Conservation (phyloP, 257 asterid species). For the Vinca minor region DNA sequence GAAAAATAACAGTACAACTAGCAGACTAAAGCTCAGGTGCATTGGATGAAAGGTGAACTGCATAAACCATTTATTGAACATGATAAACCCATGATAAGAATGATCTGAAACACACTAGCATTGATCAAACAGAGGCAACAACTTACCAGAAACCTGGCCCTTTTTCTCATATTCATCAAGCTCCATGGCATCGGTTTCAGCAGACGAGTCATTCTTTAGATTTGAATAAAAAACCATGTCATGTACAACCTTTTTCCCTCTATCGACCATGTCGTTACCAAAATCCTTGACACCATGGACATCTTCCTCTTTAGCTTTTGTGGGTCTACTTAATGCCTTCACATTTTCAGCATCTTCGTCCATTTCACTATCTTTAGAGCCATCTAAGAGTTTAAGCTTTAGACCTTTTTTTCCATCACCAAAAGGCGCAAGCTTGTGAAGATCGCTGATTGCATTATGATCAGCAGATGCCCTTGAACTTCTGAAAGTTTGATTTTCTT, state of each 20-base stretch:
- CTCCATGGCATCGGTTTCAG: conserved; percentile 62
- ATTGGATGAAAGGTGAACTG: neutral
- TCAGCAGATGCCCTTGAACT: conserved; percentile 17
- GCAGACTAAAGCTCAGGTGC: neutral
- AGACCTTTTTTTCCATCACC: conserved; percentile 31
- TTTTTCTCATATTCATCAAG: conserved; percentile 35
- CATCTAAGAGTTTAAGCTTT: conserved; percentile 31
- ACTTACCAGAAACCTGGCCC: conserved; percentile 31
- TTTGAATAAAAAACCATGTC: conserved; percentile 21
- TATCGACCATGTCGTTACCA: neutral
- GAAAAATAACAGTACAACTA: neutral
- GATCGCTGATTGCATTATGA: conserved; percentile 22
- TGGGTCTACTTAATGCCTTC: neutral
- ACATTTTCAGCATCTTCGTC: conserved; percentile 29
- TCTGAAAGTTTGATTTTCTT: conserved; percentile 24
- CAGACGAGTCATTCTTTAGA: conserved; percentile 51
- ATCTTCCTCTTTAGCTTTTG: neutral
- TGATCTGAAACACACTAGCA: neutral
- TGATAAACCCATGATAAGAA: neutral
- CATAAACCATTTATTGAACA: neutral
- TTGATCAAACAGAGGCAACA: neutral
- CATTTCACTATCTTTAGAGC: conserved; percentile 37
- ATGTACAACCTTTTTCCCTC: conserved; percentile 10
- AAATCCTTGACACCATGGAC: conserved; percentile 5
- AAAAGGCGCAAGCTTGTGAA: conserved; percentile 19